Conservation (phyloP, 805 yeast species). For the Pichia paraexigua region DNA sequence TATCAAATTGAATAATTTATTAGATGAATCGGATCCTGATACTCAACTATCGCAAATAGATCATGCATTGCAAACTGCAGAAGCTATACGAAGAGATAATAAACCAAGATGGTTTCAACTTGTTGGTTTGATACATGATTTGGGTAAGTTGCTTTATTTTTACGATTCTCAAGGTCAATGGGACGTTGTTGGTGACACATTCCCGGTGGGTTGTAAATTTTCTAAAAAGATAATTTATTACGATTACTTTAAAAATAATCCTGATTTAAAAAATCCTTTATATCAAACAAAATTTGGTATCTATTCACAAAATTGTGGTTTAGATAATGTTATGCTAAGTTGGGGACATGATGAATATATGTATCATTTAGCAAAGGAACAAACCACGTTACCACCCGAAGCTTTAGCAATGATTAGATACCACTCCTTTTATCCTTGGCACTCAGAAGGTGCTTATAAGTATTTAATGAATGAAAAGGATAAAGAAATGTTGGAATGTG, state of each 20-base stretch:
- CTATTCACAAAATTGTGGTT: slow-evolving; percentile 55
- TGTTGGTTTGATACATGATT: slow-evolving; percentile 64
- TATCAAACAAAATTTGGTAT: slow-evolving; percentile 62
- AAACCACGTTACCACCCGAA: slow-evolving; percentile 55
- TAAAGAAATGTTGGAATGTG: slow-evolving; percentile 51
- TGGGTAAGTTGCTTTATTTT: slow-evolving; percentile 61
- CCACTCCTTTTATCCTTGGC: slow-evolving; percentile 74
- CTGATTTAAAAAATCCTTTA: slow-evolving; percentile 54
- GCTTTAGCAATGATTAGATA: slow-evolving; percentile 69
- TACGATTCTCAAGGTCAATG: slow-evolving; percentile 70
- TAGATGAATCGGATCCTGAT: slow-evolving; percentile 71
- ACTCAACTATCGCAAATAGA: slow-evolving; percentile 68
- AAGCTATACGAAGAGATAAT: slow-evolving; percentile 58
- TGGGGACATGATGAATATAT: slow-evolving; percentile 80
- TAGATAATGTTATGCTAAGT: slow-evolving; percentile 61
- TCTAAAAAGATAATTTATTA: slow-evolving; percentile 52
- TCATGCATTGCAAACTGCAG: slow-evolving; percentile 71
- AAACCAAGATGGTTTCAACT: slow-evolving; percentile 73
- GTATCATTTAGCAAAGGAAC: slow-evolving; percentile 62
- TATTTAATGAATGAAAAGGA: slow-evolving; percentile 61
- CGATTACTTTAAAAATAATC: slow-evolving; percentile 51
- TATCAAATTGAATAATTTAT: slow-evolving; percentile 48
- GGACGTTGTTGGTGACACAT: slow-evolving; percentile 78
- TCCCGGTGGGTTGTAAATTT: slow-evolving; percentile 65
- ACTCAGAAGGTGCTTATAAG: slow-evolving; percentile 57